phyloP scores from a whole-genome alignment of 2,329 filamentous ascomycete species.

The Colletotrichum incanum region DNA sequence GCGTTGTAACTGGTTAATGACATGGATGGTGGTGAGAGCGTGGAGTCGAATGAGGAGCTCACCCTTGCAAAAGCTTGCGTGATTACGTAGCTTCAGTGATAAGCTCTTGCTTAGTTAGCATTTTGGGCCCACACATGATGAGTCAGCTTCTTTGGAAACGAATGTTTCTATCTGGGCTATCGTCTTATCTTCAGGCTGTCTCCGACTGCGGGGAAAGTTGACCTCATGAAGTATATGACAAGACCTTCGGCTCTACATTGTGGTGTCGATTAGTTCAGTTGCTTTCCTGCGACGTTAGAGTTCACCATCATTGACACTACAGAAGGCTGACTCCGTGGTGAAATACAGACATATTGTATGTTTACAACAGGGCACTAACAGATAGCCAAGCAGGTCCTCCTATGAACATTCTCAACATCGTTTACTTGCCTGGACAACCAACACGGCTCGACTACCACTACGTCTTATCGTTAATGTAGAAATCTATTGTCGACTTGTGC shows the following conservation, averaged over 20 bases:
- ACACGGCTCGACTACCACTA: not conserved
- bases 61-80: constrained; percentile 29
- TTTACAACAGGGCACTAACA: not conserved
- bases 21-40: constrained; percentile 42
- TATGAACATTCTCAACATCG: not conserved
- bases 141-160: not conserved
- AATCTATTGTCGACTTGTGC: too few relatives aligned
- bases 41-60: constrained; percentile 42
- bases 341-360: not conserved
- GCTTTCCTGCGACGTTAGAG: not conserved
- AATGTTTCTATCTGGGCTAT: constrained; percentile 5
- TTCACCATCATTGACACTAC: too few relatives aligned
- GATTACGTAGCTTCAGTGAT: constrained; percentile 39
- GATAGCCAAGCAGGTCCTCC: not conserved
- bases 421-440: not conserved
- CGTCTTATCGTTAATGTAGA: not conserved
- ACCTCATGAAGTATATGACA: not conserved
- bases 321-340: too few relatives aligned
- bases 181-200: not conserved
- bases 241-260: too few relatives aligned
- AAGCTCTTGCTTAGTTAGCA: constrained; percentile 16
- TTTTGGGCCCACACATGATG: not conserved
- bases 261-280: too few relatives aligned
- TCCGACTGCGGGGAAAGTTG: not conserved
- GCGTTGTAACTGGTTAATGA: constrained; percentile 35